Evolutionary conservation across 257 asterid genomes (phyloP).

Genomic region (Leptodermis oblonga): DNA sequence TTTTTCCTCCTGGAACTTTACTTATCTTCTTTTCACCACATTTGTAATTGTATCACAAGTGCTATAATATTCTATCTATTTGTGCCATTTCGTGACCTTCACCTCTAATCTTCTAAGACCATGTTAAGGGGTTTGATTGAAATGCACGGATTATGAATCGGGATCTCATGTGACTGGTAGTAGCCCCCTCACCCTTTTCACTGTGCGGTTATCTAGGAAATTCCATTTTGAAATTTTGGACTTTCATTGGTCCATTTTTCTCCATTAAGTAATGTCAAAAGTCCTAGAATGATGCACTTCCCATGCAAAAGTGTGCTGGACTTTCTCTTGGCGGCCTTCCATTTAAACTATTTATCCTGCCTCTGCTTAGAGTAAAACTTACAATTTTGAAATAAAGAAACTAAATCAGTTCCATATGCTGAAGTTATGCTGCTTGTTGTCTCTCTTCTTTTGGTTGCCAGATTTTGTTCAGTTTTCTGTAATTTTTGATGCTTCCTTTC

Average conservation of each 20-base stretch:
- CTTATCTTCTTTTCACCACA: background rate
- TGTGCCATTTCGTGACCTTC: too few relatives aligned
- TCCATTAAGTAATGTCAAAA: too few relatives aligned
- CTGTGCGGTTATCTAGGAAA: background rate
- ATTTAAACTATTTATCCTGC: background rate
- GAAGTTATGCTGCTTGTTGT: background rate
- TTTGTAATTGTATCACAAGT: background rate
- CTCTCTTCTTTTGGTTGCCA: constrained; percentile 22
- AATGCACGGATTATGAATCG: background rate
- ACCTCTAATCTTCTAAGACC: background rate
- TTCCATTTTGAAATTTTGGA: background rate
- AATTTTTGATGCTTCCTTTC: constrained; percentile 49
- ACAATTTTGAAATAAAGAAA: background rate
- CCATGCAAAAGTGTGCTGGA: background rate
- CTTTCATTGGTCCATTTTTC: background rate
- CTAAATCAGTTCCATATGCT: background rate
- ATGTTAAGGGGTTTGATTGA: background rate
- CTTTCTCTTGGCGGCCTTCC: background rate
- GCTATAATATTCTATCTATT: background rate
- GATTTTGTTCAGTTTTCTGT: constrained; percentile 39
- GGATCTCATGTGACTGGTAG: background rate
- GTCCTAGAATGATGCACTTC: too few relatives aligned
- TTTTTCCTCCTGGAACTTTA: background rate
- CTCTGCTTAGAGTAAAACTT: background rate
- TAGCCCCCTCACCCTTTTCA: background rate